Conservation (phyloP, 192 early-diverging fungal species). For the Diversispora epigaea region DNA sequence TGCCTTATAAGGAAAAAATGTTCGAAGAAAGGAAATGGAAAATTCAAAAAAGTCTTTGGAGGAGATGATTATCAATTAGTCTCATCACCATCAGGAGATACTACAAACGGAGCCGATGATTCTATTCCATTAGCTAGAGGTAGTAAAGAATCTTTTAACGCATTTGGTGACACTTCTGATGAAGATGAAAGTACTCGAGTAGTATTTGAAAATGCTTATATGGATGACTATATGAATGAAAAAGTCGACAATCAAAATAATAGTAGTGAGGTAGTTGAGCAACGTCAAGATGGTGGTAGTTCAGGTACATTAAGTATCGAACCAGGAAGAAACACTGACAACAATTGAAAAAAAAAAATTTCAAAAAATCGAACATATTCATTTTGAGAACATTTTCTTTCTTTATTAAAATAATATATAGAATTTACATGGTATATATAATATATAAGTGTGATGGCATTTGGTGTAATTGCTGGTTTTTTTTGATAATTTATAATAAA, state of each 20-base stretch:
- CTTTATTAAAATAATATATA: no score
- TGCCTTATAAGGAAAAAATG: slow-evolving; percentile 3
- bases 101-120: slow-evolving; percentile 1
- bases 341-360: no score
- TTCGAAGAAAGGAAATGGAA: not conserved
- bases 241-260: not conserved
- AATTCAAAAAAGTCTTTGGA: not conserved
- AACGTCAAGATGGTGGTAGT: no score
- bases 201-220: slow-evolving; percentile 23
- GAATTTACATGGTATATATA: no score
- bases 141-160: slow-evolving; percentile 36
- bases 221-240: slow-evolving; percentile 31
- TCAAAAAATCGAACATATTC: no score
- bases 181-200: slow-evolving; percentile 20
- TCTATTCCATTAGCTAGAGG: slow-evolving; percentile 12
- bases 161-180: slow-evolving; percentile 39
- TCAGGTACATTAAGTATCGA: no score
- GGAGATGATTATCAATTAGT: slow-evolving; percentile 19
- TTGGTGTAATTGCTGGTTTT: no score
- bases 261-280: no score
- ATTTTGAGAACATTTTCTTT: no score
- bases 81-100: not conserved
- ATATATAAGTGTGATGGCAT: no score
- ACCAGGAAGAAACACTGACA: no score
- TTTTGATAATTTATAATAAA: no score